A percentile compares a stretch with the other conserved stretches of the same genome.
phyloP scores from a whole-genome alignment of 2,329 filamentous ascomycete species.

The Hymenoscyphus fructigenus region DNA sequence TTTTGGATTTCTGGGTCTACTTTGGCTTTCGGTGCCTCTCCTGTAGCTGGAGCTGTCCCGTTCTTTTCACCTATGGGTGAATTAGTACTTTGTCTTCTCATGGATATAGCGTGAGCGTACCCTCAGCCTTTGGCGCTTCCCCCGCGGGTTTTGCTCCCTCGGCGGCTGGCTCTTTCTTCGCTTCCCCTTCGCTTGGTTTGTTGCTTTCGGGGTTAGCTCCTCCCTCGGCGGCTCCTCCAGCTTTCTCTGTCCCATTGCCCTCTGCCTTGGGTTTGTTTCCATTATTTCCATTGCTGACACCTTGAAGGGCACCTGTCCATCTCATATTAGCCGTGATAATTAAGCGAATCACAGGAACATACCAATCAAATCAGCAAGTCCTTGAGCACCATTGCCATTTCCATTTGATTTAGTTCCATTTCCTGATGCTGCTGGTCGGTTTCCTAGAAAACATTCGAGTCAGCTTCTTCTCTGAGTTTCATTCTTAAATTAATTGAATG shows the following conservation, averaged over 20 bases:
- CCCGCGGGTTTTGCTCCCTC: not conserved
- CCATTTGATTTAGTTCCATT: not conserved
- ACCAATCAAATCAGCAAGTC: not conserved
- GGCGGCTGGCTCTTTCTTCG: not conserved
- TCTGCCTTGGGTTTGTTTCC: not conserved
- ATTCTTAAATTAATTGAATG: not conserved
- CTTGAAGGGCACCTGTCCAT: not conserved
- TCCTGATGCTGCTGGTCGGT: not conserved
- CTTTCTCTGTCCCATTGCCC: not conserved
- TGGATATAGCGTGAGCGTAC: not conserved
- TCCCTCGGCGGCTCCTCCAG: not conserved
- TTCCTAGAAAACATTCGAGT: not conserved
- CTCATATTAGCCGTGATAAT: not conserved
- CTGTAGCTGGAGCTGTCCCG: not conserved
- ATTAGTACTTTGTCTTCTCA: not conserved
- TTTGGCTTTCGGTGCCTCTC: not conserved
- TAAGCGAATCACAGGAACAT: not conserved
- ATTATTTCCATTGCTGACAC: not conserved
- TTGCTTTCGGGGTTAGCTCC: not conserved
- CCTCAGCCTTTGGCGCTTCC: not conserved
- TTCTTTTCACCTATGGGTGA: not conserved
- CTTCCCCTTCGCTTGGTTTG: not conserved
- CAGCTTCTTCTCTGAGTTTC: not conserved
- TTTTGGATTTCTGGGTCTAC: not conserved
- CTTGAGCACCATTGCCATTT: not conserved